Evolutionary conservation across 345 rosid genomes (phyloP), one percentile per base, ranked within the genome.

Genomic region (Raphanus raphanistrum): DNA sequence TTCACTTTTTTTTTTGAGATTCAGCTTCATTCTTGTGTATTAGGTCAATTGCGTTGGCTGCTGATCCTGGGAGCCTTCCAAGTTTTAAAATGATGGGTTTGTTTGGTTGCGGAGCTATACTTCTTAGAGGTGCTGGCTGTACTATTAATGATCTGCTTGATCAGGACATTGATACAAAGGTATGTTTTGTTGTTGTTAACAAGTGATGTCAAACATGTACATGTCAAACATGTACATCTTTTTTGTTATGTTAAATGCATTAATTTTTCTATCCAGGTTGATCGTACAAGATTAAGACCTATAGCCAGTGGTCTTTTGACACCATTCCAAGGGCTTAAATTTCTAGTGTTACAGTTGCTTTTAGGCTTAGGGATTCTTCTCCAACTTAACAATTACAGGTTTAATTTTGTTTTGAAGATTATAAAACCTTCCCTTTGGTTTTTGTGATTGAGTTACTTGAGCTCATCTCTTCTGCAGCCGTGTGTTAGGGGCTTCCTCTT

Each of bases 351-450:
- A 70, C 94, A 95, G 55, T 85, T 95, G 84, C 87, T 88, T 79
- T 76, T 95, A 84, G 99, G 98, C 81, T 94, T 92, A 66, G 97
- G 90, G 68, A 95, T 95, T 88, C 97, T 95, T 65, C 93, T 90
- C 59, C 96, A 92, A 45, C 85, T 95, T 80, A 92, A 95, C 75
- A 82, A 87, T 76, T 95, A 87, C 79, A 95, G 99, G 99, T 88
- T 68, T 48, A 52, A 80, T 87, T 33, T 41, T 25, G 8, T 73
- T 74, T 27, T 62, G 32, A 25, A 45, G 15, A 70, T 15, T 15
- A 35, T 48, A 26, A 27, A 7, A 26, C 9, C 70, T 50, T 32
- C 25, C 36, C 28, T 38, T 59, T 25, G 35, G 5, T 64, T 64
- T 29, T 50, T 50, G 57, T 50, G 57, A 8, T 58, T 28, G 63